phyloP scores from a whole-genome alignment of 163 green algal species.

The Scenedesmus sp. region DNA sequence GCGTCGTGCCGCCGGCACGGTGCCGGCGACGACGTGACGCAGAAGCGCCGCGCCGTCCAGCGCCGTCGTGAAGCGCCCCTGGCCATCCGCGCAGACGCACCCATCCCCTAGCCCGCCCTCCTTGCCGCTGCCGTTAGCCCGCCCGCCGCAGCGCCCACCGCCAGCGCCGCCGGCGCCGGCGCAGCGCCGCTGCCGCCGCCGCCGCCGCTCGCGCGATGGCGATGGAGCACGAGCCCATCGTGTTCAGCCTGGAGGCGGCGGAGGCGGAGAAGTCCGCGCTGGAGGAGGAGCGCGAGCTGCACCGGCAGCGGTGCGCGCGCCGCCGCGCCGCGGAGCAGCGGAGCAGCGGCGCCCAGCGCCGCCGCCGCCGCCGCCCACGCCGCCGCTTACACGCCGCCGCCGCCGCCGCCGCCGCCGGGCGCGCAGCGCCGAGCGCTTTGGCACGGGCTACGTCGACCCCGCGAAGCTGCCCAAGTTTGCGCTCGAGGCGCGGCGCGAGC shows the following conservation, averaged over 20 bases:
- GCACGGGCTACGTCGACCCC: conserved; percentile 69
- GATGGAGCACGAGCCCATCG: conserved; percentile 31
- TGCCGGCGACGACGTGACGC: too few species aligned
- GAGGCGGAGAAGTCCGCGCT: conserved; percentile 39
- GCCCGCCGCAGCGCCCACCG: too few species aligned
- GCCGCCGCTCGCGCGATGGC: too few species aligned
- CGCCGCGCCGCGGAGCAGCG: neutral
- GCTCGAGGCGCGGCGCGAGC: conserved; percentile 59
- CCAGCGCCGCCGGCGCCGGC: too few species aligned
- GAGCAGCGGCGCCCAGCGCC: too few species aligned
- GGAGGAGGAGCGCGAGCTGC: conserved; percentile 67
- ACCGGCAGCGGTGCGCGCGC: conserved; percentile 24
- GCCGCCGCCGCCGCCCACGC: too few species aligned
- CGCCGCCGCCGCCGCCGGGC: neutral
- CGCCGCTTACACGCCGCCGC: too few species aligned
- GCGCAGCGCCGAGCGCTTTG: conserved; percentile 71
- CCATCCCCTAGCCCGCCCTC: too few species aligned
- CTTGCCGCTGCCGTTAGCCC: too few species aligned
- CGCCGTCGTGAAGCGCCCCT: neutral
- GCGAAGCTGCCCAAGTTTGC: conserved; percentile 57
- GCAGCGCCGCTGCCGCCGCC: too few species aligned
- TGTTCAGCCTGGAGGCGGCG: conserved; percentile 48
- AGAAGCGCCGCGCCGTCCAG: too few species aligned
- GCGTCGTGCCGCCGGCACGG: too few species aligned
- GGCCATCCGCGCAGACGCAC: neutral